Conservation (phyloP, 257 asterid genomes). For the Capsicum baccatum region DNA sequence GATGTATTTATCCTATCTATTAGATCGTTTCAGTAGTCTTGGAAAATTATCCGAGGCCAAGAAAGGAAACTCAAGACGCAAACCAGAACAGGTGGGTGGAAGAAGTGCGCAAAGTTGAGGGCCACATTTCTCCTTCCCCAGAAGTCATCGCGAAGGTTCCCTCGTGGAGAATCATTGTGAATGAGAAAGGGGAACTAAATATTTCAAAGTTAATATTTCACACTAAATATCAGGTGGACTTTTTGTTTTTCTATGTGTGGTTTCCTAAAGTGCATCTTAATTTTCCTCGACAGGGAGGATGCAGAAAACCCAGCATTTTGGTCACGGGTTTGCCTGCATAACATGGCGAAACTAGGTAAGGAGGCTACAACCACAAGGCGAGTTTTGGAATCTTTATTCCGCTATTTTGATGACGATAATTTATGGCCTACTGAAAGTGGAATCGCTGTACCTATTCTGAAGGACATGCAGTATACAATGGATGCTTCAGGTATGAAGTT, state of each 20-base stretch:
- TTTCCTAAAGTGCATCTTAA: slow-evolving; percentile 32
- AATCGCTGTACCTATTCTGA: slow-evolving; percentile 86
- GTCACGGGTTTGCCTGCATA: slow-evolving; percentile 86
- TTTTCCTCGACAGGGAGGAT: slow-evolving; percentile 64
- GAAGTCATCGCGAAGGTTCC: slow-evolving; percentile 59
- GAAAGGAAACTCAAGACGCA: slow-evolving; percentile 56
- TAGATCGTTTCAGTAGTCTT: slow-evolving; percentile 96
- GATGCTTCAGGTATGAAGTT: slow-evolving; percentile 73
- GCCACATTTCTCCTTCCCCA: slow-evolving; percentile 52
- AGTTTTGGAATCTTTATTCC: slow-evolving; percentile 89
- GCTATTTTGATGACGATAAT: slow-evolving; percentile 79
- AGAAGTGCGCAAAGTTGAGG: slow-evolving; percentile 75
- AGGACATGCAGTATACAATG: slow-evolving; percentile 88
- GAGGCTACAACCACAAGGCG: slow-evolving; percentile 98
- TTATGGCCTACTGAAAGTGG: slow-evolving; percentile 73
- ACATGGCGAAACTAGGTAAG: slow-evolving; percentile 96
- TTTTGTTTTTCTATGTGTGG: slow-evolving; percentile 30
- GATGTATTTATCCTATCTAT: slow-evolving; percentile 32
- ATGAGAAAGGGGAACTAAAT: slow-evolving; percentile 80
- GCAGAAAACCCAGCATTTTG: slow-evolving; percentile 81
- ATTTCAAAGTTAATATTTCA: slow-evolving; percentile 65
- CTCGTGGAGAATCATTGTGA: slow-evolving; percentile 71
- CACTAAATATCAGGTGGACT: slow-evolving; percentile 27
- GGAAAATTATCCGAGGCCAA: slow-evolving; percentile 77
- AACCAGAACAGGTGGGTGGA: slow-evolving; percentile 56